phyloP scores from a whole-genome alignment of 441 rosid species.

The Mallotus japonicus region DNA sequence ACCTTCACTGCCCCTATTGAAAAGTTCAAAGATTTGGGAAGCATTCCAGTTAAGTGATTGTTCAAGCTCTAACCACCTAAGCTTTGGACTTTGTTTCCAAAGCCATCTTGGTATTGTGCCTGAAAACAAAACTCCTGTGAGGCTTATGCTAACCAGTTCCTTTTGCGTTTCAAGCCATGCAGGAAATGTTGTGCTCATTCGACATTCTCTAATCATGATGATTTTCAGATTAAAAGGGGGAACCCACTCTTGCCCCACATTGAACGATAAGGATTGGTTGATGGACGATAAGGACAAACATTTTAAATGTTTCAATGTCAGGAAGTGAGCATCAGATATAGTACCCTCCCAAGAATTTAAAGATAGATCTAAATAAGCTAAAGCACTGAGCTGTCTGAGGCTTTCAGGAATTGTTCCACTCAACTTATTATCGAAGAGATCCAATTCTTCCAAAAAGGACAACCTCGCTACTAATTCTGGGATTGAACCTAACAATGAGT shows the following conservation, averaged over 20 bases:
- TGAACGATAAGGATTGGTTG: not conserved
- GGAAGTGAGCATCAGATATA: not conserved
- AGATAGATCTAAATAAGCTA: not conserved
- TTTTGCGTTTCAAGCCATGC: conserved; percentile 1
- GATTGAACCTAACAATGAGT: not conserved
- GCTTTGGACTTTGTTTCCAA: not conserved
- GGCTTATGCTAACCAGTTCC: not conserved
- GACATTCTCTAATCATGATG: not conserved
- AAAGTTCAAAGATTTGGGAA: conserved; percentile 11
- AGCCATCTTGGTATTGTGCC: conserved; percentile 19
- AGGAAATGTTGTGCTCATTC: not conserved
- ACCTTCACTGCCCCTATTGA: not conserved
- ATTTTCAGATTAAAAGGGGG: not conserved
- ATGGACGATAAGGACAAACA: conserved; percentile 1
- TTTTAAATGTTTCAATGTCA: not conserved
- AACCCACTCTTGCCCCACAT: not conserved
- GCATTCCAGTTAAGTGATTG: conserved; percentile 19
- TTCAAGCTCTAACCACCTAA: conserved; percentile 11
- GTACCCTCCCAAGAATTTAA: not conserved
- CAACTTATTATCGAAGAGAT: not conserved
- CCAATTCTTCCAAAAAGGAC: not conserved
- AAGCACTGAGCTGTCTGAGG: not conserved
- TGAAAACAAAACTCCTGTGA: not conserved
- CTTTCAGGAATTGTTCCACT: not conserved
- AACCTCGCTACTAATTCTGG: not conserved